A percentile compares a stretch with the other conserved stretches of the same genome.
These are phyloP conservation scores for Chaetomium sp. DNA, from an alignment of 2,329 filamentous ascomycete genomes.

Conservation along the genomic window DNA sequence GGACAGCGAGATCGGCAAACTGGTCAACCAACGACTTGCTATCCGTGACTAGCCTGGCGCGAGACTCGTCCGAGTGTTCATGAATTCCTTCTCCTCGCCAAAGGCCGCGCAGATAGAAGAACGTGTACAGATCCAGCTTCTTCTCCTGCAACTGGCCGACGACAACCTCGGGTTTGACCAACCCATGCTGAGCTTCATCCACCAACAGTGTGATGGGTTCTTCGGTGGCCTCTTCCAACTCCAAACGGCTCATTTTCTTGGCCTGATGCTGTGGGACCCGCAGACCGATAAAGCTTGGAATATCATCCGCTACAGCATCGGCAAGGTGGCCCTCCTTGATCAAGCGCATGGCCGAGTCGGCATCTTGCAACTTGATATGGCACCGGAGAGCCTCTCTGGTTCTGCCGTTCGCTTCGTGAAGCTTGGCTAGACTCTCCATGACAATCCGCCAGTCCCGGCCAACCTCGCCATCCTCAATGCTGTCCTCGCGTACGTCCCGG, in stretches of 20 bases:
- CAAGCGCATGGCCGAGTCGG: slow-evolving; percentile 77
- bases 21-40: slow-evolving; percentile 68
- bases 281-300: slow-evolving; percentile 79
- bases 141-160: slow-evolving; percentile 68
- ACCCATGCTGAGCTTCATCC: slow-evolving; percentile 82
- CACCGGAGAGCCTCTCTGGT: slow-evolving; percentile 79
- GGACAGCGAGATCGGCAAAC: slow-evolving; percentile 80
- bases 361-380: slow-evolving; percentile 87
- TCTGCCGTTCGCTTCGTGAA: slow-evolving; percentile 76
- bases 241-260: slow-evolving; percentile 56
- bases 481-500: slow-evolving; percentile 67
- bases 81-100: slow-evolving; percentile 69
- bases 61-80: slow-evolving; percentile 47
- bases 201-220: slow-evolving; percentile 84
- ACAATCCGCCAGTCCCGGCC: slow-evolving; percentile 83
- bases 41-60: slow-evolving; percentile 52
- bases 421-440: slow-evolving; percentile 75
- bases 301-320: slow-evolving; percentile 81
- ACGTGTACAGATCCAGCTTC: slow-evolving; percentile 68
- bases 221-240: slow-evolving; percentile 71
- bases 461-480: slow-evolving; percentile 63
- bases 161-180: slow-evolving; percentile 71
- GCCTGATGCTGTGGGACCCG: slow-evolving; percentile 70
- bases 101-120: slow-evolving; percentile 82
- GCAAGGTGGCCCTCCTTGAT: slow-evolving; percentile 87